Evolutionary conservation across 495 filamentous ascomycete species (phyloP), one percentile per base, ranked within the genome.

Genomic region (Parachaetomium inaequale): DNA sequence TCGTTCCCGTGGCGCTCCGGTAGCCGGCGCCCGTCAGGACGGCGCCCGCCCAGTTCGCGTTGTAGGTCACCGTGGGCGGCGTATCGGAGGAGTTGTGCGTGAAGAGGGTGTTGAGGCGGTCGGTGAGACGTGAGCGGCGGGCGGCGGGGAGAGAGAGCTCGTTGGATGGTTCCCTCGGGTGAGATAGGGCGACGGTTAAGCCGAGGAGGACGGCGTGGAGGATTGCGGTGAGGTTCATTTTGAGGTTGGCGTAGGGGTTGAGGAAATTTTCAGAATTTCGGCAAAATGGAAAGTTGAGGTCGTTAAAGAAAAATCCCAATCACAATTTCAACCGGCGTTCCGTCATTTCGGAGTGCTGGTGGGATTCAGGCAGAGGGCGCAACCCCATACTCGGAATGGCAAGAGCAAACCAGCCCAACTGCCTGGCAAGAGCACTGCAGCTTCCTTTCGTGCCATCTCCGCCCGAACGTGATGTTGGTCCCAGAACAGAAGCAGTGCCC

Each of bases 11-110:
- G 43, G 58, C 62, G 26, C 29, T 43, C 17, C 55, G 50, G 65
- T 65, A 64, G 51, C 87, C 87, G 0, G 85, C 82, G 7, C 60
- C 59, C 2, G 42, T 62, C 2, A 50, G 31, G 2, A 67, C 55
- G 29, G 67, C 62, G 3, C 67, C 67, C 7, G 57, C 59, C 65
- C 67, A 69, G 52, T 61, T 67, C 7, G 28, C 6, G 21, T n/a
- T 40, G 40, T 57, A 66, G 66, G 87, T 83, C 43, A 88, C 68
- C 53, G 87, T 85, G 2, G 84, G 81, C 12, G 74, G 75, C 57
- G 68, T 70, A 7, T 82, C 80, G 6, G 17, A 5, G 15, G 40
- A n/a, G 2, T 83, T 85, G 59, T 87, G 83, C 50, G 87, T 84
- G 15, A 83, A 82, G 14, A 86, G 61, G 12, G 23, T 31, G 1